Conservation (phyloP, 352 stramenopile species). For the Phytophthora fragariaefolia region DNA sequence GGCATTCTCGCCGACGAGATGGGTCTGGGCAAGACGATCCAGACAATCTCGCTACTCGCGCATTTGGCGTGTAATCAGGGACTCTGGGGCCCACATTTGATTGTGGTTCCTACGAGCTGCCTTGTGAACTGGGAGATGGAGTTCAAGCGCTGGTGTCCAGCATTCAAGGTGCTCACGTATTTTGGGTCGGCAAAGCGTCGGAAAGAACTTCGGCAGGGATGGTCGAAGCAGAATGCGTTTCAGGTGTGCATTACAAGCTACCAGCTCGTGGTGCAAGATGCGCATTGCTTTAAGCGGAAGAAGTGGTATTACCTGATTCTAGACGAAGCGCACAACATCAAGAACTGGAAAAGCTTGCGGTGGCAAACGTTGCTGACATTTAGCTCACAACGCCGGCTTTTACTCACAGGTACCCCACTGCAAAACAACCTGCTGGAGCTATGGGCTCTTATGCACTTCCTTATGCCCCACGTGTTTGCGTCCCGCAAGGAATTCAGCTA, state of each 20-base stretch:
- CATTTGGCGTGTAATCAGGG: conserved; percentile 92
- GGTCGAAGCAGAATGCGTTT: conserved; percentile 97
- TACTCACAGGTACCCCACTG: conserved; percentile 97
- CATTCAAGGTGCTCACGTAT: conserved; percentile 98
- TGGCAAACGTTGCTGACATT: conserved; percentile 99
- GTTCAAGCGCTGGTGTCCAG: conserved; percentile 98
- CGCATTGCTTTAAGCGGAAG: conserved; percentile 97
- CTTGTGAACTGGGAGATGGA: conserved; percentile 99
- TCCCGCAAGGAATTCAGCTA: conserved; percentile 96
- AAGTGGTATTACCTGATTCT: conserved; percentile 99
- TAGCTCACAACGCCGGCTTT: conserved; percentile 92
- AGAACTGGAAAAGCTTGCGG: conserved; percentile 98
- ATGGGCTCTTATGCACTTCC: conserved; percentile 98
- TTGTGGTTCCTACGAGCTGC: conserved; percentile 98
- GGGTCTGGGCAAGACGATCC: conserved; percentile 97
- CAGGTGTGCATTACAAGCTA: conserved; percentile 99
- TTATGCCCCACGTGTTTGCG: conserved; percentile 98
- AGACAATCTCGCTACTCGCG: conserved; percentile 98
- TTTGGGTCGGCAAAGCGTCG: conserved; percentile 97
- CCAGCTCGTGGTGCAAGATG: conserved; percentile 98
- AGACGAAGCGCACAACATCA: conserved; percentile 99
- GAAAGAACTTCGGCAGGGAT: conserved; percentile 92
- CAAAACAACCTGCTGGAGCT: conserved; percentile 99
- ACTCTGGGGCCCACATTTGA: conserved; percentile 98
- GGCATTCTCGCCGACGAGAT: conserved; percentile 99